Evolutionary conservation across 495 filamentous ascomycete genomes (phyloP).

Genomic region (Mytilinidion resinicola): DNA sequence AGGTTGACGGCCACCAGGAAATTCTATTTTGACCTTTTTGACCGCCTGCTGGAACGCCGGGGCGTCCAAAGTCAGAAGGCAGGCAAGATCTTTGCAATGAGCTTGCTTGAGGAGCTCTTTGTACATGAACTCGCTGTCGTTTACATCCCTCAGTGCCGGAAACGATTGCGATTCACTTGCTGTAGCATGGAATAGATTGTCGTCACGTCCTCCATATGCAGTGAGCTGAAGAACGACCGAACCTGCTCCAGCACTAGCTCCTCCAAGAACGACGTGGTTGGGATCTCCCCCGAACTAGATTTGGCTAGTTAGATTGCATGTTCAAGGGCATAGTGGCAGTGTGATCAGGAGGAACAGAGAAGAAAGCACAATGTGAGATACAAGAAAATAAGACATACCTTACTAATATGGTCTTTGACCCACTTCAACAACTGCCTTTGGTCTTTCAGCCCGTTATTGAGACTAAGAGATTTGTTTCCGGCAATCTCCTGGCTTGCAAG

Average conservation of each 20-base stretch:
- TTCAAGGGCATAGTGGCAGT: neutral
- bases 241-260: conserved; percentile 64
- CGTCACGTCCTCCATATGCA: conserved; percentile 54
- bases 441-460: conserved; percentile 69
- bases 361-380: neutral
- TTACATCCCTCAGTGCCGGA: conserved; percentile 50
- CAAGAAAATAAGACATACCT: conserved; percentile 2
- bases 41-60: conserved; percentile 20
- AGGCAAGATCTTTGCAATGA: conserved; percentile 40
- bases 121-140: conserved; percentile 60
- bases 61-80: conserved; percentile 15
- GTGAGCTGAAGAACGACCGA: conserved; percentile 63
- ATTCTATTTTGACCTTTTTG: conserved; percentile 11
- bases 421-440: conserved; percentile 61
- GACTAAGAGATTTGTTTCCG: conserved; percentile 40
- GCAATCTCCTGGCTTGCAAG: conserved; percentile 55
- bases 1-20: conserved; percentile 8
- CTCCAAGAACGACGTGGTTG: conserved; percentile 67
- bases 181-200: conserved; percentile 39
- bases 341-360: neutral
- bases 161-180: conserved; percentile 63
- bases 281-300: conserved; percentile 68
- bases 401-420: conserved; percentile 42
- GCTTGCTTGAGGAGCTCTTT: conserved; percentile 53
- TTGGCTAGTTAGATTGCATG: neutral